Base-by-base conservation (phyloP, 139 green algal genomes). In the Nannochloris sp. region DNA sequence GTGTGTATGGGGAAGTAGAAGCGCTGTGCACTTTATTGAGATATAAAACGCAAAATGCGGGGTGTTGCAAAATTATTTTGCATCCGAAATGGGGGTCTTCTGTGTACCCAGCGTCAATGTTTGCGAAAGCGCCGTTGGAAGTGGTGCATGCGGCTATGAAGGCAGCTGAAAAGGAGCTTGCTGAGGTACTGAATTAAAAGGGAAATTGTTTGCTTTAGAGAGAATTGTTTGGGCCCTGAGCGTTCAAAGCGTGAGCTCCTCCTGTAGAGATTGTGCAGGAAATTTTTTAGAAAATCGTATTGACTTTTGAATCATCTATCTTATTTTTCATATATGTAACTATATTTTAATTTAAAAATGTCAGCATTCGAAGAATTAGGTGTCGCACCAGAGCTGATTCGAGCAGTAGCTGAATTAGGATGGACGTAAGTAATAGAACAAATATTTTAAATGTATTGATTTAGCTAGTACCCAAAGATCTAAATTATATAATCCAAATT, bases 71-170 rank as follows among this genome's bases (percentile, higher is more conserved):
- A 75, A 78, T 81, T n/a, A 64, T 95, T 8, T 68, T 97, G 48
- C 92, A 98, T 67, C 92, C 92, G 0, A 60, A 70, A 3, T 97
- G 92, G 92, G 92, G 89, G 29, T 90, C 69, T 45, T 73, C 75
- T 6, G 88, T 97, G 13, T 98, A 98, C 65, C 92, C 92, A 0
- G 88, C 92, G 6, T 87, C 80, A 2, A 47, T 97, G 13, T 96
- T 97, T 74, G 81, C 89, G 2, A 92, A 84, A 35, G 88, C 86
- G 3, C 88, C 89, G 0, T 6, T 75, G 32, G 68, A 83, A 12
- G 54, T 54, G 53, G 68, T 94, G 12, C 37, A 76, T 2, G 46
- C 55, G 4, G 81, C 83, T 0, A 76, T 87, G 51, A 23, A 30
- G 2, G 2, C 55, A 4, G 29, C 59, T 23, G 60, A 5, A 14